A percentile compares a stretch with the other conserved stretches of the same genome.
Evolutionary conservation across 2,329 filamentous ascomycete species (phyloP).

Genomic region (Rutstroemia sydowiana): DNA sequence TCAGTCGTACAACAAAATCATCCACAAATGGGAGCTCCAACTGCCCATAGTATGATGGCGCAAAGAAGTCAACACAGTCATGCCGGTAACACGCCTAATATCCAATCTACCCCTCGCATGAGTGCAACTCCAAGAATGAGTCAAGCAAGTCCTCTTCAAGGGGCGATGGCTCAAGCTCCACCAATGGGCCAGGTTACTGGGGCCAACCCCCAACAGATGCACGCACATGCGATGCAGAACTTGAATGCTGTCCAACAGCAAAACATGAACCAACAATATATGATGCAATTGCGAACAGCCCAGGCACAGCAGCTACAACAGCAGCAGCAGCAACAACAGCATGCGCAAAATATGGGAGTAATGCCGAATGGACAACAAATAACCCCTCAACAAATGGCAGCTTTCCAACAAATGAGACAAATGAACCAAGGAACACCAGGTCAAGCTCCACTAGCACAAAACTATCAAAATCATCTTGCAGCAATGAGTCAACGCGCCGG

Average conservation of each 20-base stretch:
- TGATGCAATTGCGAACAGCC: conserved; percentile 22
- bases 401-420: conserved; percentile 8
- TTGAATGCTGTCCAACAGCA: conserved; percentile 18
- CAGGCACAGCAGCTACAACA: conserved; percentile 8
- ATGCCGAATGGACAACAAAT: conserved; percentile 7
- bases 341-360: conserved; percentile 3
- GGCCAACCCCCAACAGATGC: conserved; percentile 38
- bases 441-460: conserved; percentile 1
- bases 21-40: conserved; percentile 48
- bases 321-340: neutral
- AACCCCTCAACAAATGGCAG: conserved; percentile 5
- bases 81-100: conserved; percentile 53
- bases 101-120: conserved; percentile 53
- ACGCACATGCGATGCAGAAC: conserved; percentile 34
- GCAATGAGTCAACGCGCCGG: conserved; percentile 1
- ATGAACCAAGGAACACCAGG: conserved; percentile 4
- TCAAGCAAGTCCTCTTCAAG: conserved; percentile 54
- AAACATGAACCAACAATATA: conserved; percentile 20
- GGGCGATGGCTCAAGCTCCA: conserved; percentile 50
- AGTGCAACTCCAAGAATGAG: conserved; percentile 55
- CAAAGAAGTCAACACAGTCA: conserved; percentile 62
- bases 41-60: conserved; percentile 56
- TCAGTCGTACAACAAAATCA: conserved; percentile 55
- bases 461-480: conserved; percentile 3
- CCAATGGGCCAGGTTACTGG: conserved; percentile 47